Evolutionary conservation across 768 basidiomycete species (phyloP).

Genomic region (Russula foetens): DNA sequence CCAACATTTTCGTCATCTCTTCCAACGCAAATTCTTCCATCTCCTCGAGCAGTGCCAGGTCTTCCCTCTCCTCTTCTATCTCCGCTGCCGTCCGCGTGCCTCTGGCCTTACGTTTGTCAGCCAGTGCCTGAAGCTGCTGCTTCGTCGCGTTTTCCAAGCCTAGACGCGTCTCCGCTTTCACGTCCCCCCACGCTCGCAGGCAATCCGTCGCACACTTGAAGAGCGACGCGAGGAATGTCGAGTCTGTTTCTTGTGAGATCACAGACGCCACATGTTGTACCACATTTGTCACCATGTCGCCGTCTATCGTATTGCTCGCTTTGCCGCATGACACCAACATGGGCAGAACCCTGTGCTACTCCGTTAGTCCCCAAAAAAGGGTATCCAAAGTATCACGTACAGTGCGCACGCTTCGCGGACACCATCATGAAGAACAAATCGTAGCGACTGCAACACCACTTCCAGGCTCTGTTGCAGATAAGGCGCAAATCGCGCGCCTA

Average conservation of each 20-base stretch:
- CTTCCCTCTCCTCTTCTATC: conserved; percentile 51
- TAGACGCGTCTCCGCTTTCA: conserved; percentile 40
- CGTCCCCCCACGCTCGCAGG: conserved; percentile 50
- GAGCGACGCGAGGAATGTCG: conserved; percentile 69
- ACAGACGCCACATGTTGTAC: conserved; percentile 53
- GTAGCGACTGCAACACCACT: conserved; percentile 58
- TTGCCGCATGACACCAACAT: conserved; percentile 65
- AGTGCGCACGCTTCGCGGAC: conserved; percentile 71
- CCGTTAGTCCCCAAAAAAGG: background rate
- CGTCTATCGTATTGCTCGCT: conserved; percentile 31
- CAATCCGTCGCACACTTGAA: conserved; percentile 64
- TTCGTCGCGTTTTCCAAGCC: conserved; percentile 63
- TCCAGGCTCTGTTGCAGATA: conserved; percentile 67
- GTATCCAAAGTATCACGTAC: conserved; percentile 35
- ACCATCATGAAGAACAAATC: conserved; percentile 80
- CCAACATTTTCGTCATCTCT: conserved; percentile 66
- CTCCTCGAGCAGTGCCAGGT: conserved; percentile 66
- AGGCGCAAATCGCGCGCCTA: conserved; percentile 58
- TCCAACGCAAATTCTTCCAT: conserved; percentile 78
- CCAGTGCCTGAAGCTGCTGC: conserved; percentile 58
- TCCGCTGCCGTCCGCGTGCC: conserved; percentile 29
- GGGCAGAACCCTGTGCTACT: conserved; percentile 52
- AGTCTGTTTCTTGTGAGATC: conserved; percentile 63
- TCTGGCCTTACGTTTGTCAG: conserved; percentile 57
- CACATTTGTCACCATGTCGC: conserved; percentile 48